phyloP scores from a whole-genome alignment of 768 basidiomycete species.

The Strobilomyces dryophilus region DNA sequence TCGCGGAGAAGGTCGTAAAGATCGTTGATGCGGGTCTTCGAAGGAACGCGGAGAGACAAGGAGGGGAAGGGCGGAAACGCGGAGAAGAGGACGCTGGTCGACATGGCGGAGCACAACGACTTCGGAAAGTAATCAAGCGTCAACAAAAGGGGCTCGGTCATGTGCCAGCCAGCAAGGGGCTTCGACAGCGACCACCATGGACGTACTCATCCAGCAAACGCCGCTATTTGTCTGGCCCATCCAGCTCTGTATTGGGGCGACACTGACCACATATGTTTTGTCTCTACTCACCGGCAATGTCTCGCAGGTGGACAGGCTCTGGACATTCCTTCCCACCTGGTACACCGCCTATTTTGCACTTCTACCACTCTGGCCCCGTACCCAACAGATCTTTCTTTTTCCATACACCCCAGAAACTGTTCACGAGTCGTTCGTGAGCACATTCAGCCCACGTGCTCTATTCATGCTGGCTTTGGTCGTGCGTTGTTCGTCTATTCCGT shows the following conservation, averaged over 20 bases:
- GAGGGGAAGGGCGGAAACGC: constrained; percentile 60
- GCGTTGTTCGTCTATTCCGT: constrained; percentile 17
- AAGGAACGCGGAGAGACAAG: constrained; percentile 43
- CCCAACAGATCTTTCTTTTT: constrained; percentile 34
- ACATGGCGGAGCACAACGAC: constrained; percentile 34
- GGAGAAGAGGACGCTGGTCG: constrained; percentile 51
- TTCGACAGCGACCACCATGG: constrained; percentile 10
- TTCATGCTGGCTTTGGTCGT: constrained; percentile 72
- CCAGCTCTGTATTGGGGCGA: constrained; percentile 52
- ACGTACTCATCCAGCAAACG: constrained; percentile 13
- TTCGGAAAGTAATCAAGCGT: constrained; percentile 17
- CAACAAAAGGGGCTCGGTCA: constrained; percentile 6
- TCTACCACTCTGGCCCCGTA: constrained; percentile 53
- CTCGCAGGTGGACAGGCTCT: constrained; percentile 83
- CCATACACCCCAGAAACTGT: constrained; percentile 56
- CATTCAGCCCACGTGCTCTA: constrained; percentile 66
- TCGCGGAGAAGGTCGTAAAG: constrained; percentile 42
- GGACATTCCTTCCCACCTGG: constrained; percentile 75
- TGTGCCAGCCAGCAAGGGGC: no score
- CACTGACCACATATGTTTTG: constrained; percentile 47
- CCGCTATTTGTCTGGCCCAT: constrained; percentile 56
- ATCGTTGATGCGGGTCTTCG: constrained; percentile 36
- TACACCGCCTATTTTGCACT: constrained; percentile 83
- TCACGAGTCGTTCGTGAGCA: constrained; percentile 29
- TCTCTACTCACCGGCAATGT: constrained; percentile 74